phyloP scores from a whole-genome alignment of 2,329 filamentous ascomycete genomes.

The Fusarium redolens region DNA sequence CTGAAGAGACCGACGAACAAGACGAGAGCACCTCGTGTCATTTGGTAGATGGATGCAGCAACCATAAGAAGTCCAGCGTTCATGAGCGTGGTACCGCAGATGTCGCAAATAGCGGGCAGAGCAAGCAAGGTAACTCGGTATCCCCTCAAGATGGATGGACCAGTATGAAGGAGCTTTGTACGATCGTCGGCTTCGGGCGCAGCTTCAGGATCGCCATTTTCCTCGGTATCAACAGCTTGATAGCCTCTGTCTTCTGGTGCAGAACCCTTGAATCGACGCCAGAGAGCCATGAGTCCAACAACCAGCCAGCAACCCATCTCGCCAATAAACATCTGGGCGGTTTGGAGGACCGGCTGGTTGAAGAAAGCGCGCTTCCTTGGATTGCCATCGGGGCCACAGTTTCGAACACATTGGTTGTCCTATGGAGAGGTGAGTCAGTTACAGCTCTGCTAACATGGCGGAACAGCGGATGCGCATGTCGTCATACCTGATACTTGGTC shows the following conservation, averaged over 20 bases:
- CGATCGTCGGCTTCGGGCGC: conserved; percentile 51
- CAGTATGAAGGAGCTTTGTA: conserved; percentile 60
- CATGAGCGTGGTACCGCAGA: conserved; percentile 95
- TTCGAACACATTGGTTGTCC: conserved; percentile 96
- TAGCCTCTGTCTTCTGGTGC: conserved; percentile 68
- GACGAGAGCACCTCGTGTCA: conserved; percentile 94
- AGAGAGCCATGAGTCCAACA: conserved; percentile 75
- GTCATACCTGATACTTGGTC: conserved; percentile 89
- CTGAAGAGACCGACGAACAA: conserved; percentile 97
- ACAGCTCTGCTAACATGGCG: not conserved
- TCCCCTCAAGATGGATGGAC: conserved; percentile 73
- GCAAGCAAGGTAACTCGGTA: conserved; percentile 80
- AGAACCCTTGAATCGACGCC: conserved; percentile 65
- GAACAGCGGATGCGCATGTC: conserved; percentile 10
- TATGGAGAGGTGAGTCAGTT: conserved; percentile 48
- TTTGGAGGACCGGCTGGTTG: conserved; percentile 96
- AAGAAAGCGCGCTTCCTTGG: conserved; percentile 77
- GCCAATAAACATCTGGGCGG: conserved; percentile 97
- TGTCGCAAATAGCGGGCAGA: conserved; percentile 91
- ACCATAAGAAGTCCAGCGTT: conserved; percentile 95
- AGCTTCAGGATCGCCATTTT: conserved; percentile 59
- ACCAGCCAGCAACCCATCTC: conserved; percentile 98
- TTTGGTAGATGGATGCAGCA: conserved; percentile 96
- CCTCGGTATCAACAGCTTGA: conserved; percentile 67
- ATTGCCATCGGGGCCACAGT: conserved; percentile 78